phyloP scores from a whole-genome alignment of 2,329 filamentous ascomycete species.

The Cadophora malorum region DNA sequence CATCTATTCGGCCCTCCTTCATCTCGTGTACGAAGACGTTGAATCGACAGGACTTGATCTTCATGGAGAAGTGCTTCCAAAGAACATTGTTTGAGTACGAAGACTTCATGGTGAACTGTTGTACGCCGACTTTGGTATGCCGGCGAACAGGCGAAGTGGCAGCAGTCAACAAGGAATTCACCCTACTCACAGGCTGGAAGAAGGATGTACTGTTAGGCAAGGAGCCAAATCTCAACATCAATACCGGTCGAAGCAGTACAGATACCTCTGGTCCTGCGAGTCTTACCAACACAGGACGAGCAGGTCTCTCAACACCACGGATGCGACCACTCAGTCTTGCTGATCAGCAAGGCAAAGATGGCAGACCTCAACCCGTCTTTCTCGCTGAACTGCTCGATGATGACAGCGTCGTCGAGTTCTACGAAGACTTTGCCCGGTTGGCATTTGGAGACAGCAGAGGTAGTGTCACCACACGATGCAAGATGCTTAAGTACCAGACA shows the following conservation, averaged over 20 bases:
- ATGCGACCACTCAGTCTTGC: slow-evolving; percentile 52
- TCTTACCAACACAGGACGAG: slow-evolving; percentile 48
- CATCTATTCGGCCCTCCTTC: slow-evolving; percentile 90
- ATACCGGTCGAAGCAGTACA: slow-evolving; percentile 59
- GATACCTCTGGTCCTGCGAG: slow-evolving; percentile 48
- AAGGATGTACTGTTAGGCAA: slow-evolving; percentile 88
- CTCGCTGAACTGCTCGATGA: slow-evolving; percentile 93
- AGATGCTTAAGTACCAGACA: slow-evolving; percentile 87
- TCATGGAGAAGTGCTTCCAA: slow-evolving; percentile 98
- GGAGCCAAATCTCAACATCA: slow-evolving; percentile 86
- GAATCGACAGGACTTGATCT: slow-evolving; percentile 86
- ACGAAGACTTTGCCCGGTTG: slow-evolving; percentile 91
- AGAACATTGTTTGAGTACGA: slow-evolving; percentile 92
- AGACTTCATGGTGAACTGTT: slow-evolving; percentile 86
- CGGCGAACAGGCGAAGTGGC: slow-evolving; percentile 94
- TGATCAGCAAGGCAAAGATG: slow-evolving; percentile 49
- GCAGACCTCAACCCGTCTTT: slow-evolving; percentile 78
- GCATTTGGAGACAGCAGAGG: slow-evolving; percentile 92
- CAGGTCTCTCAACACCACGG: slow-evolving; percentile 58
- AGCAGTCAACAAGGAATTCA: slow-evolving; percentile 94
- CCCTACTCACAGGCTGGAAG: slow-evolving; percentile 92
- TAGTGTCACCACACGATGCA: slow-evolving; percentile 81
- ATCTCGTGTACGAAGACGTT: slow-evolving; percentile 91
- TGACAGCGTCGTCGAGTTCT: slow-evolving; percentile 91
- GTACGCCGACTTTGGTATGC: slow-evolving; percentile 90